These are phyloP conservation scores for Phlyctochytrium bullatum DNA, from an alignment of 192 early-diverging fungal genomes.

Conservation along the genomic window DNA sequence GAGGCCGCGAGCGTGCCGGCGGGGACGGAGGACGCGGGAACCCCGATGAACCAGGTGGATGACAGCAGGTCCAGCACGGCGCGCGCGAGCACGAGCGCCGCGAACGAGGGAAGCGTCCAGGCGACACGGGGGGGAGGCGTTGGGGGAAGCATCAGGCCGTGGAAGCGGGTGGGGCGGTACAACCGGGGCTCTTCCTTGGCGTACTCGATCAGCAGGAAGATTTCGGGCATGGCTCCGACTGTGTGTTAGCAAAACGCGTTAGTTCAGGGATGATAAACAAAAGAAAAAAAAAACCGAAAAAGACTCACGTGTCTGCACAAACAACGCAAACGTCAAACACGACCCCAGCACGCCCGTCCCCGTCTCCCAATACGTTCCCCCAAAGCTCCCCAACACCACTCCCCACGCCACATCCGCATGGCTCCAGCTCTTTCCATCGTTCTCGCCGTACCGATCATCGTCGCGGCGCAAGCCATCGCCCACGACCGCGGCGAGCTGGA, in stretches of 20 bases:
- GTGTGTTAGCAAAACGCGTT: neutral
- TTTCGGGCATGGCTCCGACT: neutral
- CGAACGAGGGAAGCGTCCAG: neutral
- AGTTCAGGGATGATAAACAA: neutral
- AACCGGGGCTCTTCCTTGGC: neutral
- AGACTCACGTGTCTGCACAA: slow-evolving; percentile 5
- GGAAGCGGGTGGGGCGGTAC: neutral
- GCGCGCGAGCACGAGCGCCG: neutral
- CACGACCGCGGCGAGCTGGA: too few species aligned
- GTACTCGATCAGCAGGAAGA: neutral
- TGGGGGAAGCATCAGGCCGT: slow-evolving; percentile 4
- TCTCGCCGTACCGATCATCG: neutral
- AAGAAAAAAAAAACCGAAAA: neutral
- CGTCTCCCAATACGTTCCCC: neutral
- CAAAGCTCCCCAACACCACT: neutral
- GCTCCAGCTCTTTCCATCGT: neutral
- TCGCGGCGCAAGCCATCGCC: neutral
- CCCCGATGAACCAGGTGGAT: neutral
- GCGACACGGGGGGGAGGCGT: neutral
- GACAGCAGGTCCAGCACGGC: neutral
- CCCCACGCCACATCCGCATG: slow-evolving; percentile 1
- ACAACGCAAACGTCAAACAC: neutral
- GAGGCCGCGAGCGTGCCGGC: neutral
- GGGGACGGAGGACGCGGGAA: neutral
- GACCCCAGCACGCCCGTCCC: neutral